Conservation (phyloP, 192 early-diverging fungal species). For the Coemansia sp. region DNA sequence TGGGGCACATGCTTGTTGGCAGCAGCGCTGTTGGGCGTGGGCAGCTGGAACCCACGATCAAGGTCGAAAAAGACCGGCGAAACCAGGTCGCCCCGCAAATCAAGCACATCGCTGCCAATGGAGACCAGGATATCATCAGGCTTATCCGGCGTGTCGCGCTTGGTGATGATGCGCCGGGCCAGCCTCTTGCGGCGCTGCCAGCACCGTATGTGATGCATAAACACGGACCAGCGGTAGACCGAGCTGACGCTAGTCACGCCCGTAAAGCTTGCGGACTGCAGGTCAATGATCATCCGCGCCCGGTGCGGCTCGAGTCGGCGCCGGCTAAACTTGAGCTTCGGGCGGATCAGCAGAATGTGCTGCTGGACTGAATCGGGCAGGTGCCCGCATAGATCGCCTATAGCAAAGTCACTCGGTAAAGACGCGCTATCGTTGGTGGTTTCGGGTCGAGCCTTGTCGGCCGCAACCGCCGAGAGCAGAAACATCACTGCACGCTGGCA, state of each 20-base stretch:
- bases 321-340: constrained; percentile 24
- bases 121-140: constrained; percentile 38
- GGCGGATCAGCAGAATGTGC: constrained; percentile 31
- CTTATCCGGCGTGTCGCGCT: constrained; percentile 8
- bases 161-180: constrained; percentile 40
- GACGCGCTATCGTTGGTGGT: not conserved
- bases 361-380: constrained; percentile 28
- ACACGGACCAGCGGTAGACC: constrained; percentile 48
- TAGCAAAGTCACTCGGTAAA: constrained; percentile 9
- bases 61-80: constrained; percentile 38
- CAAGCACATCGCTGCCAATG: constrained; percentile 37
- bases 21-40: not conserved
- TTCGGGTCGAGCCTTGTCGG: constrained; percentile 21
- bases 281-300: constrained; percentile 32
- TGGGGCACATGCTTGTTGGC: constrained; percentile 19
- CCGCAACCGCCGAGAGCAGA: constrained; percentile 32
- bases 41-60: constrained; percentile 8
- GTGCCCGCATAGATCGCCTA: constrained; percentile 29
- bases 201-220: constrained; percentile 50
- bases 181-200: constrained; percentile 45
- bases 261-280: constrained; percentile 20
- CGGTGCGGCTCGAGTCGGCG: constrained; percentile 27
- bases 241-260: constrained; percentile 34
- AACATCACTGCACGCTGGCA: constrained; percentile 43
- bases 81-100: constrained; percentile 39